Conservation (phyloP, 2,329 filamentous ascomycete genomes). For the Aspergillus fumigatiaffinis region DNA sequence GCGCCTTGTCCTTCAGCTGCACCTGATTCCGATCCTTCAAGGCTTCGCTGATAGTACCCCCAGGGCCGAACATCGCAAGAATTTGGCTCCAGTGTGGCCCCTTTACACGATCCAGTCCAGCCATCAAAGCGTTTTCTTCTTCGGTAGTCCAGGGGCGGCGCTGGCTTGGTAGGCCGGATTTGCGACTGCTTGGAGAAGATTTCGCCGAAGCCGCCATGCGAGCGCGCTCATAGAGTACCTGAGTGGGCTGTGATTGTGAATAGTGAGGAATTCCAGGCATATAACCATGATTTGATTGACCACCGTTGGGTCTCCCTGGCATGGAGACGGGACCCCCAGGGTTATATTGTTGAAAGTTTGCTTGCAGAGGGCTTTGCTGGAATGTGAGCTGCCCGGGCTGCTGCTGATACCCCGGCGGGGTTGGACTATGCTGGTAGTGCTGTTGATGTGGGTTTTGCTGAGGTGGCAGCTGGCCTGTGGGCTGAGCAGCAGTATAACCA, state of each 20-base stretch:
- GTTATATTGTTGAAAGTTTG: slow-evolving; percentile 41
- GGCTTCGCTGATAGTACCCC: slow-evolving; percentile 75
- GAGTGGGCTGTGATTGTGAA: slow-evolving; percentile 49
- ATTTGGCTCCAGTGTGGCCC: slow-evolving; percentile 94
- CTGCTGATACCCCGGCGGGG: slow-evolving; percentile 35
- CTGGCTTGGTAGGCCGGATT: slow-evolving; percentile 52
- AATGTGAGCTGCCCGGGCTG: slow-evolving; percentile 31
- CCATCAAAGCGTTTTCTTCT: slow-evolving; percentile 86
- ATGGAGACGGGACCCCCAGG: slow-evolving; percentile 29
- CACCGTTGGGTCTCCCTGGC: slow-evolving; percentile 26
- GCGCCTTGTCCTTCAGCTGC: slow-evolving; percentile 86
- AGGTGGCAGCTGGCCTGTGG: slow-evolving; percentile 19
- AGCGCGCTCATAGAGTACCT: slow-evolving; percentile 56
- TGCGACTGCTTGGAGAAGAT: slow-evolving; percentile 50
- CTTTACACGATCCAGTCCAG: slow-evolving; percentile 80
- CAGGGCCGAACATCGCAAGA: slow-evolving; percentile 73
- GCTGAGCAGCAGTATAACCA: slow-evolving; percentile 33
- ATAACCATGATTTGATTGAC: slow-evolving; percentile 40
- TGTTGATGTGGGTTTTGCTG: slow-evolving; percentile 23
- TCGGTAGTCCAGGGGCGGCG: slow-evolving; percentile 82
- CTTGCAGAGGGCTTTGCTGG: slow-evolving; percentile 38
- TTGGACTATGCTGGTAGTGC: slow-evolving; percentile 33
- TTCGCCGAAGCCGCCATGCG: slow-evolving; percentile 54
- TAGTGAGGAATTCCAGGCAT: slow-evolving; percentile 45
- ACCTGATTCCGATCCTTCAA: slow-evolving; percentile 87